Base-by-base conservation (phyloP, 495 filamentous ascomycete genomes). In the Trichoderma asperelloides region DNA sequence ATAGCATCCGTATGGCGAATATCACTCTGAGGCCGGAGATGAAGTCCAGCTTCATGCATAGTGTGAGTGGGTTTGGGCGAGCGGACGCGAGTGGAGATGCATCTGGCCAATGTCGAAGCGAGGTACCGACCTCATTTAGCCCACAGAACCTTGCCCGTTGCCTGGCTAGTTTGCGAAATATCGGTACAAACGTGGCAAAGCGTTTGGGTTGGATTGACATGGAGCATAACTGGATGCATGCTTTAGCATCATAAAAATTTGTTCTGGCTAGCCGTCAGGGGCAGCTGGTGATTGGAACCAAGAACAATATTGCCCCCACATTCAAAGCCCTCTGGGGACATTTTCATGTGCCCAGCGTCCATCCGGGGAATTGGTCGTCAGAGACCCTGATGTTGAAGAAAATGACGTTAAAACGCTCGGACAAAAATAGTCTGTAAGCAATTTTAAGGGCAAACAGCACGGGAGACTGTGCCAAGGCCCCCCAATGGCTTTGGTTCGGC, bases 31-130 rank as follows among this genome's bases (percentile, higher is more conserved):
- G 27, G 55, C 25, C 55, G 55, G 55, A 60, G 55, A 60, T 60
- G 27, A 25, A 60, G 23, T 60, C 55, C 55, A 60, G 13, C 28
- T 28, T 60, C 55, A 60, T 60, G 55, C 55, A 60, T 60, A 60
- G 55, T 60, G 55, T 60, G 55, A 7, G 55, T 60, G 55, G 55
- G 30, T 60, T 47, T 55, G 11, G 55, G 55, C 25, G 12, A 25
- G 55, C n/a, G 55, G 55, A 60, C 25, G 55, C 23, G 16, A 13
- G 55, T 60, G 55, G 55, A 60, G 55, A 60, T 60, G 55, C 55
- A 21, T 60, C 9, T 30, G 28, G 11, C 55, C 55, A n/a, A 28
- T 30, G 55, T 21, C 23, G 55, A 60, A 60, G 55, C 55, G 55
- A 60, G 55, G 55, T 60, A 33, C 30, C 11, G 27, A 60, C 49